Percentiles rank a stretch among this genome's conserved stretches.
These are phyloP conservation scores for Cryptococcus jaspeensis DNA, from an alignment of 1,284 basidiomycete genomes.

Conservation along the genomic window DNA sequence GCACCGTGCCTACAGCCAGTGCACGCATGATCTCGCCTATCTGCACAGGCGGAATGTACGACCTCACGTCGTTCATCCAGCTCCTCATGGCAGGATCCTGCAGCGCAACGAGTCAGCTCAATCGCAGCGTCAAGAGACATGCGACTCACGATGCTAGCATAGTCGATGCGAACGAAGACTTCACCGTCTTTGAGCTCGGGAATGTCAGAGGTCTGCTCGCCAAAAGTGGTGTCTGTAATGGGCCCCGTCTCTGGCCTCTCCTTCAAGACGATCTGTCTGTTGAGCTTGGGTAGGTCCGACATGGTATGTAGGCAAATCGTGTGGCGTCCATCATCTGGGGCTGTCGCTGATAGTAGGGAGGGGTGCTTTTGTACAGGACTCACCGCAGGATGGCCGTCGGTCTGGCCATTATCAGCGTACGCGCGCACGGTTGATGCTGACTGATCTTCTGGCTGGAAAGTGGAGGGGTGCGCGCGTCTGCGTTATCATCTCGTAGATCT, in stretches of 20 bases:
- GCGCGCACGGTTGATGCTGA: no score
- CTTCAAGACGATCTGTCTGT: conserved; percentile 70
- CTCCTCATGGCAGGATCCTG: conserved; percentile 80
- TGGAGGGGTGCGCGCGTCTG: no score
- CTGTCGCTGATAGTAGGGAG: no score
- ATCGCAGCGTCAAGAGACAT: no score
- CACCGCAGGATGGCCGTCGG: no score
- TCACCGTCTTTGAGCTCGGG: conserved; percentile 60
- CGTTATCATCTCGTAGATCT: no score
- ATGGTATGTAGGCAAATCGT: no score
- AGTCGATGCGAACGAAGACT: conserved; percentile 69
- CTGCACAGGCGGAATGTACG: conserved; percentile 61
- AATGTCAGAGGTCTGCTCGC: conserved; percentile 57
- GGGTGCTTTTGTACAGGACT: no score
- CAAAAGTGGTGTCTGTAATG: conserved; percentile 69
- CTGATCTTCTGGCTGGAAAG: no score
- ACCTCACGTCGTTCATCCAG: conserved; percentile 69
- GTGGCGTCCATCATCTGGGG: no score
- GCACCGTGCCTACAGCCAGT: conserved; percentile 65
- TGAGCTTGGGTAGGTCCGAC: conserved; percentile 11
- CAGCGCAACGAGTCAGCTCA: no score
- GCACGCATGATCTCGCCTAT: conserved; percentile 81
- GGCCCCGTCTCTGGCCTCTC: conserved; percentile 63
- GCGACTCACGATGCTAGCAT: conserved; percentile 60
- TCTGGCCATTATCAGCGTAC: no score